Base-by-base conservation (phyloP, 2,329 filamentous ascomycete species). In the Nothopassalora personata region DNA sequence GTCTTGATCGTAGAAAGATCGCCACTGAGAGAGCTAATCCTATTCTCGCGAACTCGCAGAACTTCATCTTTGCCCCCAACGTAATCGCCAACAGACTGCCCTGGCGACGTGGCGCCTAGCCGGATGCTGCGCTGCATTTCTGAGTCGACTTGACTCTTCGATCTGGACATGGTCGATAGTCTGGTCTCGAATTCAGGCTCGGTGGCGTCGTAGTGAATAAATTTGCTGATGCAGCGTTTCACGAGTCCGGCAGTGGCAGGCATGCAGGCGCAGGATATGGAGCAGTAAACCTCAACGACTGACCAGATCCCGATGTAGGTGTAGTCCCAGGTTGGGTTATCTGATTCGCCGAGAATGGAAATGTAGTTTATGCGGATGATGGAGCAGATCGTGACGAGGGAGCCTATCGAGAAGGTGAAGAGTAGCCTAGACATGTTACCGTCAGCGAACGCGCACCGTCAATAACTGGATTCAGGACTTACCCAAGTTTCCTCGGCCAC, bases 231-330 rank as follows among this genome's bases (percentile, higher is more conserved):
- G 46, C 46, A 48, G n/a, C 59, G 52, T 31, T 60, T 52, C 9
- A 60, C 49, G 11, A 66, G 54, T 15, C 63, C 63, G 8, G 59
- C 55, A 9, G 59, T 57, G 8, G 56, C 58, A 5, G 66, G 65
- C 43, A 64, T 61, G 47, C 65, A 68, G n/a, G 61, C 59, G 58
- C 65, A 68, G 36, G 64, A 56, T 28, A 66, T 28, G 6, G 59
- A 64, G 10, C 64, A 52, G 33, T 66, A 62, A 48, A 56, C 57
- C 49, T 68, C 65, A 30, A 68, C 57, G 30, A 59, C 51, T 33
- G 55, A 60, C 66, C 66, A 68, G 45, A 66, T 36, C 5, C 56
- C 60, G 19, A 66, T 56, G 19, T 59, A 59, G 33, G 57, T 60
- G 46, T 64, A 66, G 53, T 61, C 56, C 57, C 58, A 68, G 19